A percentile compares a stretch with the other conserved stretches of the same genome.
Evolutionary conservation across 306 rosid genomes (phyloP).

Genomic region (Hippophae rhamnoides): DNA sequence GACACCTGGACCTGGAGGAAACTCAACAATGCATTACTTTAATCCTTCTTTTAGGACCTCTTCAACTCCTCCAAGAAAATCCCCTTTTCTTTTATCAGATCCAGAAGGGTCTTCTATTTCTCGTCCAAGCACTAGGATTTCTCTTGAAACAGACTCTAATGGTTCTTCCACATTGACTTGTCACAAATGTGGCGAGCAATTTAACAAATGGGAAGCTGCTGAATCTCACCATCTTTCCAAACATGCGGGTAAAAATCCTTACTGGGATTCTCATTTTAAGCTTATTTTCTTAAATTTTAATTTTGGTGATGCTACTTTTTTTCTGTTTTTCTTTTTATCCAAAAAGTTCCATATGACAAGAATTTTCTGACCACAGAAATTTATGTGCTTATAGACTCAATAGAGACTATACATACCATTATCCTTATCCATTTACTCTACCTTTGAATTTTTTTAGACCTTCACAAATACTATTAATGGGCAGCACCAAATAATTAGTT

Average conservation of each 20-base stretch:
- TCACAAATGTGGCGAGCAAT: constrained; percentile 85
- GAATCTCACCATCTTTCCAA: constrained; percentile 85
- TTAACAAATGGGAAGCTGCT: constrained; percentile 78
- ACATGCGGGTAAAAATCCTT: constrained; percentile 59
- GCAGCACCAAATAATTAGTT: neutral
- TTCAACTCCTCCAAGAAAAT: constrained; percentile 57
- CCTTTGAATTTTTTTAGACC: neutral
- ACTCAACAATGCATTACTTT: constrained; percentile 60
- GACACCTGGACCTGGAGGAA: constrained; percentile 80
- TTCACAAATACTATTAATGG: too few relatives aligned
- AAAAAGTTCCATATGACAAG: constrained; percentile 7
- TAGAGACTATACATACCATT: neutral
- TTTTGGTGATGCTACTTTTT: neutral
- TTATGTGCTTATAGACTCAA: constrained; percentile 3
- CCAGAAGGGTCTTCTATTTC: constrained; percentile 38
- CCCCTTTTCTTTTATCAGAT: constrained; percentile 41
- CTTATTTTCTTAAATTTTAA: neutral
- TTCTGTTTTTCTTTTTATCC: constrained; percentile 16
- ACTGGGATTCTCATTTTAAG: constrained; percentile 5
- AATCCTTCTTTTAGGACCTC: constrained; percentile 50
- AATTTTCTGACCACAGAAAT: constrained; percentile 26
- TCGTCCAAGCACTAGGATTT: constrained; percentile 44
- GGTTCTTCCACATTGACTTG: constrained; percentile 48
- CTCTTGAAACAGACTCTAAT: constrained; percentile 40
- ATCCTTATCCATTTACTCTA: constrained; percentile 2